Evolutionary conservation across 2,329 filamentous ascomycete species (phyloP), one percentile per base, ranked within the genome.

Genomic region (Chaetothyriales sp.): DNA sequence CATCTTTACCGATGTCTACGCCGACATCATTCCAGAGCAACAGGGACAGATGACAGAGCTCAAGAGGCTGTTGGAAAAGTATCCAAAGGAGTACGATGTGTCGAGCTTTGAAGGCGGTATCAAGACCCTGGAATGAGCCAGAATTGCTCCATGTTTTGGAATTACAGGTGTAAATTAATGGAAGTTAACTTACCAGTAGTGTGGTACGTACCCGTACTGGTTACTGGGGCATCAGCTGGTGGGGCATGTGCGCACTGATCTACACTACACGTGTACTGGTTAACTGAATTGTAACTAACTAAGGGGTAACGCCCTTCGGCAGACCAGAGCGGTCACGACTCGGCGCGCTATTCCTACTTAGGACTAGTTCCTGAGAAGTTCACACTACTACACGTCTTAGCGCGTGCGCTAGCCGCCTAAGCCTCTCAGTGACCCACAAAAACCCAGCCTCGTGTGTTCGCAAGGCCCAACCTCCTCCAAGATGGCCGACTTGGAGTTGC

Each of bases 31-130:
- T 0, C 81, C 84, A 46, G 88, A 94, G 60, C 72, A 84, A 54
- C 77, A 73, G 64, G 75, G 70, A 43, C 92, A 98, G 73, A 88
- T 86, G 71, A 68, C 69, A 56, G 77, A 89, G 68, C 71, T 96
- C 61, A 84, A 73, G 63, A 48, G 78, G n/a, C 76, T 95, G 48
- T 64, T 98, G 48, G 80, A 90, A 59, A 81, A 76, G 60, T 98
- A 96, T 69, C 89, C 90, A 0, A 80, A 85, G 36, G 92, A 98
- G 72, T 98, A 98, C 67, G 88, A 96, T 66, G 64, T 92, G 46
- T 74, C 73, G 15, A 79, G 81, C 57, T 87, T 79, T 66, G 84
- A 94, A 57, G 85, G 79, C 2, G 88, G 87, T 0, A 73, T 80
- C 52, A 75, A 78, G 44, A 81, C 79, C 15, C 62, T 89, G 64